Percentiles rank a stretch among this genome's conserved stretches.
Evolutionary conservation across 768 basidiomycete genomes (phyloP).

Genomic region (Leccinum arenicola): DNA sequence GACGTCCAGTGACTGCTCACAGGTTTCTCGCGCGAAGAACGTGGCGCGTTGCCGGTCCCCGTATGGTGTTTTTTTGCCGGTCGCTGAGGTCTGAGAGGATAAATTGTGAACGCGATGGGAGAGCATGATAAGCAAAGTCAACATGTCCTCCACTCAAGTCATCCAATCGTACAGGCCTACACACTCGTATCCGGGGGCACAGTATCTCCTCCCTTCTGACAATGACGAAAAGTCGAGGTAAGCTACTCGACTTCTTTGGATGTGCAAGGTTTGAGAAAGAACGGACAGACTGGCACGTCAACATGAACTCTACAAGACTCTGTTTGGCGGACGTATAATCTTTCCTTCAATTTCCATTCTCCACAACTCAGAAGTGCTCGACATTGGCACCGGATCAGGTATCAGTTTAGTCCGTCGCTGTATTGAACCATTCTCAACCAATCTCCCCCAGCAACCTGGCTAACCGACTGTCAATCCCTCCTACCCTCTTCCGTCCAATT

Average conservation of each 20-base stretch:
- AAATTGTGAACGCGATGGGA: background rate
- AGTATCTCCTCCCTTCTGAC: constrained; percentile 24
- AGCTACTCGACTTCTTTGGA: background rate
- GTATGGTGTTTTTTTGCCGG: background rate
- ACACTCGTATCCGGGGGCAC: constrained; percentile 16
- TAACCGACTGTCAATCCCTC: constrained; percentile 12
- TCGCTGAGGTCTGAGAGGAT: background rate
- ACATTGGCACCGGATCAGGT: constrained; percentile 26
- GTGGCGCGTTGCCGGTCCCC: background rate
- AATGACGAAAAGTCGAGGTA: constrained; percentile 19
- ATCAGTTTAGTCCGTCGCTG: background rate
- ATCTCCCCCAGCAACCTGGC: constrained; percentile 10
- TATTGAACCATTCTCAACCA: background rate
- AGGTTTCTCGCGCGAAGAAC: background rate
- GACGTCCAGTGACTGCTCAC: background rate
- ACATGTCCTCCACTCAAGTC: constrained; percentile 1
- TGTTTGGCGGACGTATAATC: constrained; percentile 16
- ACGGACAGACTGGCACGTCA: constrained; percentile 14
- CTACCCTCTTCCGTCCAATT: constrained; percentile 14
- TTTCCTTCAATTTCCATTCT: constrained; percentile 10
- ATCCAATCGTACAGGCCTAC: constrained; percentile 6
- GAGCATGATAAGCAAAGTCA: background rate
- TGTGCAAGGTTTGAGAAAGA: background rate
- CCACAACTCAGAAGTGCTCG: constrained; percentile 15
- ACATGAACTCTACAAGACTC: constrained; percentile 18